A percentile compares a stretch with the other conserved stretches of the same genome.
phyloP scores from a whole-genome alignment of 176 grass and related monocot species.

The Triticum dicoccoides region DNA sequence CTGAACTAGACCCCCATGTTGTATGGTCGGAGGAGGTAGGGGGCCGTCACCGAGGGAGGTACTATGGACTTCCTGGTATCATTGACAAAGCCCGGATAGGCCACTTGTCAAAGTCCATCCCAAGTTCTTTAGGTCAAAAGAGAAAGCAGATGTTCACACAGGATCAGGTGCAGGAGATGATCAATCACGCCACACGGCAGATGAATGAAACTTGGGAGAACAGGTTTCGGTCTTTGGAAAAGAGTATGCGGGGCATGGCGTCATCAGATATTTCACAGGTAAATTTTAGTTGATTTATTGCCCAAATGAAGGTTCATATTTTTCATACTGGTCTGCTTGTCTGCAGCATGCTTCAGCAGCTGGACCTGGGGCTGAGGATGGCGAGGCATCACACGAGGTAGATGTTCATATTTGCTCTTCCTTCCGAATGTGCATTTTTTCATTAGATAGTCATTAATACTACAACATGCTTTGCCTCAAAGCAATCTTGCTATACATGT shows the following conservation, averaged over 20 bases:
- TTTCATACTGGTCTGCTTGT: not conserved
- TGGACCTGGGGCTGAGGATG: conserved; percentile 7
- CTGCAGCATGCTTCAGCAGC: not conserved
- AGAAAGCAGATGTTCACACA: conserved; percentile 25
- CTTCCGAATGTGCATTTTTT: not conserved
- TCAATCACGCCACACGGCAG: conserved; percentile 20
- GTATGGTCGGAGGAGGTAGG: conserved; percentile 28
- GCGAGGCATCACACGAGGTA: not conserved
- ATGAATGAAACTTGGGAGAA: conserved; percentile 44
- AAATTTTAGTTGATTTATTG: conserved; percentile 12
- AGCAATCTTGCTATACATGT: not conserved
- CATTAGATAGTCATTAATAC: not conserved
- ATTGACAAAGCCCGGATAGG: conserved; percentile 28
- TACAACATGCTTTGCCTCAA: not conserved
- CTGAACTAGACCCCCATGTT: conserved; percentile 32
- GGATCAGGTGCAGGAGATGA: conserved; percentile 40
- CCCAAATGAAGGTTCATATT: not conserved
- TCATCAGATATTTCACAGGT: not conserved
- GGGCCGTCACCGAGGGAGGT: conserved; percentile 13
- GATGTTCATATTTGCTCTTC: not conserved
- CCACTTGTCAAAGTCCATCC: conserved; percentile 21
- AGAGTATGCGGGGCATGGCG: not conserved
- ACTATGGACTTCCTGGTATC: conserved; percentile 38
- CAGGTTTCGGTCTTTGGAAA: conserved; percentile 28
- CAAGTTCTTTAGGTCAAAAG: conserved; percentile 1